These are phyloP conservation scores for Botrytis fragariae DNA, from an alignment of 2,329 filamentous ascomycete genomes.

Conservation along the genomic window DNA sequence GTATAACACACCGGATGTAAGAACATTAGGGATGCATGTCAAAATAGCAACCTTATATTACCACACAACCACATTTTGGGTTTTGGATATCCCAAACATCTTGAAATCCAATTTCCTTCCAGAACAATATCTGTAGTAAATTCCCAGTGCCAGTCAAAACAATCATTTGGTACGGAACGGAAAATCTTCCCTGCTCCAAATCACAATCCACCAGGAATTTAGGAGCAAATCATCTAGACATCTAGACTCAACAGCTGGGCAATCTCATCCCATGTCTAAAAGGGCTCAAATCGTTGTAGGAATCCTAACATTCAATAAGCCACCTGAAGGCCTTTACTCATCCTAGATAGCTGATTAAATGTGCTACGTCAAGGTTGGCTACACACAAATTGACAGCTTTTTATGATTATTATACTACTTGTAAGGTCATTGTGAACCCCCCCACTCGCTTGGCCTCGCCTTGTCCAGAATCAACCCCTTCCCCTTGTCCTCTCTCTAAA, in stretches of 20 bases:
- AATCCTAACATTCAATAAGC: not conserved
- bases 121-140: not conserved
- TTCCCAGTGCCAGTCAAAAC: not conserved
- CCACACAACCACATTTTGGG: not conserved
- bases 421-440: not conserved
- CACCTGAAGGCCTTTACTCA: not conserved
- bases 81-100: not conserved
- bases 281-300: not conserved
- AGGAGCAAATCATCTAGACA: not conserved
- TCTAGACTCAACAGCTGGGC: not conserved
- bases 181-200: not conserved
- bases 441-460: conserved; percentile 7
- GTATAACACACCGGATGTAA: not conserved
- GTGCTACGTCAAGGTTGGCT: not conserved
- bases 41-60: not conserved
- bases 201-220: not conserved
- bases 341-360: conserved; percentile 2
- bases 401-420: not conserved
- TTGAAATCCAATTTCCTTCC: not conserved
- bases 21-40: not conserved
- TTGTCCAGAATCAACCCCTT: not conserved
- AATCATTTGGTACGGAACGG: not conserved
- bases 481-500: conserved; percentile 11
- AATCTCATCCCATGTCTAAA: conserved; percentile 13
- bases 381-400: not conserved